Conservation (phyloP, 345 rosid genomes). For the Citrus inodora region DNA sequence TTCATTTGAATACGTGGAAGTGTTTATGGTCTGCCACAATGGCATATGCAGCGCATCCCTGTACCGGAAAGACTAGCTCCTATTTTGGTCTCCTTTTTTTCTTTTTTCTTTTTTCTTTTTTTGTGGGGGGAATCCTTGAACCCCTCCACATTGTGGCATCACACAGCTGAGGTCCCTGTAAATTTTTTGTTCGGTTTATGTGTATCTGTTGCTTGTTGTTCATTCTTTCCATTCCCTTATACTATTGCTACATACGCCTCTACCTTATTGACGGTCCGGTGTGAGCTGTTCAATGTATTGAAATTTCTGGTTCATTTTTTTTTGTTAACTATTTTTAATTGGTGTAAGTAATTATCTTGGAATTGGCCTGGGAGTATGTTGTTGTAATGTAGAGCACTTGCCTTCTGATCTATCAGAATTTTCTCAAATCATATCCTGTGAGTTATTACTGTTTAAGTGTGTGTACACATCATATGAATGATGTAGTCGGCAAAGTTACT, state of each 20-base stretch:
- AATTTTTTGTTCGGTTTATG: slow-evolving; percentile 18
- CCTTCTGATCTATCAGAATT: background rate
- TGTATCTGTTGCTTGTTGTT: slow-evolving; percentile 13
- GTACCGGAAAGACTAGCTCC: background rate
- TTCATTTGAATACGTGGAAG: background rate
- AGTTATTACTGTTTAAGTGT: background rate
- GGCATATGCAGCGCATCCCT: slow-evolving; percentile 10
- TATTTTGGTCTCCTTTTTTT: background rate
- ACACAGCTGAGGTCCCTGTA: slow-evolving; percentile 26
- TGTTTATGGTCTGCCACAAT: background rate
- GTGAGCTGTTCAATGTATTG: slow-evolving; percentile 16
- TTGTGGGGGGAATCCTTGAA: background rate
- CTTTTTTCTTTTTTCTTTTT: no score
- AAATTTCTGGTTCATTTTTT: background rate
- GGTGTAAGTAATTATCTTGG: background rate
- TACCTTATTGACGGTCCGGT: background rate
- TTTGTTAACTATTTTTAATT: background rate
- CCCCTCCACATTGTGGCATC: slow-evolving; percentile 27
- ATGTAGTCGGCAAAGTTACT: no score
- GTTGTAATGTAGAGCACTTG: background rate
- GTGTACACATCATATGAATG: no score
- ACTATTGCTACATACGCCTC: background rate
- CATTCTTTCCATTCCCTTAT: background rate
- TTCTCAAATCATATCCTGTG: background rate
- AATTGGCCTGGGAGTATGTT: background rate